Conservation (phyloP, 192 early-diverging fungal species). For the Rhizoclosmatium globosum region DNA sequence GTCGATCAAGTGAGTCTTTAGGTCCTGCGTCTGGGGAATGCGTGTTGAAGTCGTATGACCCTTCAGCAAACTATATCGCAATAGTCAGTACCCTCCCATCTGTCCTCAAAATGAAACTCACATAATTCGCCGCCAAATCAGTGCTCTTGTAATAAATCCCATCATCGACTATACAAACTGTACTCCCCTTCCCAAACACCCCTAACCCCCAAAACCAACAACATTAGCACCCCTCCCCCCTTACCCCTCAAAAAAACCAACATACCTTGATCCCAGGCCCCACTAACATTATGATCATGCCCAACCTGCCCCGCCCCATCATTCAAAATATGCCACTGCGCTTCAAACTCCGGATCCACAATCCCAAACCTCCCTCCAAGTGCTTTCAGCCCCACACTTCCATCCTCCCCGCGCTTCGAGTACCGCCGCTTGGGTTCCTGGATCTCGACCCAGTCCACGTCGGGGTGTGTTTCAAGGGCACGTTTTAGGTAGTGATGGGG, state of each 20-base stretch:
- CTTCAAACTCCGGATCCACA: conserved; percentile 17
- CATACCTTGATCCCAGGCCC: conserved; percentile 85
- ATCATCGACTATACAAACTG: conserved; percentile 94
- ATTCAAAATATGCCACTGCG: conserved; percentile 59
- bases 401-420: background rate
- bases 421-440: conserved; percentile 39
- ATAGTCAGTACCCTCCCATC: background rate
- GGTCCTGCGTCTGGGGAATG: conserved; percentile 78
- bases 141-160: conserved; percentile 87
- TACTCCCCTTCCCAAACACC: conserved; percentile 85
- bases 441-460: conserved; percentile 43
- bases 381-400: conserved; percentile 2
- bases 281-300: conserved; percentile 92
- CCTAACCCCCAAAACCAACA: conserved; percentile 29
- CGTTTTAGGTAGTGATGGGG: background rate
- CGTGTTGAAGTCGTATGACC: conserved; percentile 96
- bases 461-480: background rate
- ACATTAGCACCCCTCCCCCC: background rate
- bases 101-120: conserved; percentile 50
- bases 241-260: background rate
- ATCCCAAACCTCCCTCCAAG: conserved; percentile 51
- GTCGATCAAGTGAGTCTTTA: conserved; percentile 75
- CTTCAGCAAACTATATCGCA: conserved; percentile 67
- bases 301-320: conserved; percentile 50
- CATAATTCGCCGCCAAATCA: conserved; percentile 88